Evolutionary conservation across 208 protist species (phyloP).

Genomic region (Trypanosoma theileri): DNA sequence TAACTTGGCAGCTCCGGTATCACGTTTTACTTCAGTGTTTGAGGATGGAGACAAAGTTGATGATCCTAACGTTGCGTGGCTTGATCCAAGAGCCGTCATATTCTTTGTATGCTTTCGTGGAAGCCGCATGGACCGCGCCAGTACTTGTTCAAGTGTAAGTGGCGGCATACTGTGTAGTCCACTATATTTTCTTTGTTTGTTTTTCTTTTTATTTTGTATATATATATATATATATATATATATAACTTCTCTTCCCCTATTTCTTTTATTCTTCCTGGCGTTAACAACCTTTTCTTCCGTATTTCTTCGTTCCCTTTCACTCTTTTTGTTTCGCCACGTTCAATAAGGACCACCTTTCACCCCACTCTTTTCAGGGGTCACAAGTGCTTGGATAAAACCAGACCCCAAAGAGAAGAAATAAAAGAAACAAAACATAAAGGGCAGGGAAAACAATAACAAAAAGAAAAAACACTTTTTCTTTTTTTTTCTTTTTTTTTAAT

Average conservation of each 20-base stretch:
- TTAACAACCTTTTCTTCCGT: no score
- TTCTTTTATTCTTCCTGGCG: no score
- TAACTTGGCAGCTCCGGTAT: constrained; percentile 29
- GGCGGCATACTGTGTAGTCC: constrained; percentile 41
- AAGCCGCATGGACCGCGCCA: constrained; percentile 83
- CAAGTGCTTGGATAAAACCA: no score
- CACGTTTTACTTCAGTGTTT: not conserved
- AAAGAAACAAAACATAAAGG: constrained; percentile 6
- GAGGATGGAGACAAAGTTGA: not conserved
- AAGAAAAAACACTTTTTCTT: not conserved
- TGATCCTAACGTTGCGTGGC: not conserved
- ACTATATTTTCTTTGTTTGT: constrained; percentile 1
- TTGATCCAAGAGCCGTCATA: not conserved
- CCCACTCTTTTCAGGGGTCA: no score
- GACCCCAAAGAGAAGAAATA: not conserved
- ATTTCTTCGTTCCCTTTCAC: no score
- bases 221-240: no score
- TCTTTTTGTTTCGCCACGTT: no score
- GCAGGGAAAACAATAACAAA: constrained; percentile 22
- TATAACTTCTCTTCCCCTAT: no score
- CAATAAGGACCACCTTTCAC: no score
- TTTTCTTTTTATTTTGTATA: constrained; percentile 1
- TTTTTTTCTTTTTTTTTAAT: not conserved
- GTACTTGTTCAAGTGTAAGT: constrained; percentile 83
- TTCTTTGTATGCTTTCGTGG: constrained; percentile 39